Evolutionary conservation across 78 protist species (phyloP).

Genomic region (Dictyostelium citrinum): DNA sequence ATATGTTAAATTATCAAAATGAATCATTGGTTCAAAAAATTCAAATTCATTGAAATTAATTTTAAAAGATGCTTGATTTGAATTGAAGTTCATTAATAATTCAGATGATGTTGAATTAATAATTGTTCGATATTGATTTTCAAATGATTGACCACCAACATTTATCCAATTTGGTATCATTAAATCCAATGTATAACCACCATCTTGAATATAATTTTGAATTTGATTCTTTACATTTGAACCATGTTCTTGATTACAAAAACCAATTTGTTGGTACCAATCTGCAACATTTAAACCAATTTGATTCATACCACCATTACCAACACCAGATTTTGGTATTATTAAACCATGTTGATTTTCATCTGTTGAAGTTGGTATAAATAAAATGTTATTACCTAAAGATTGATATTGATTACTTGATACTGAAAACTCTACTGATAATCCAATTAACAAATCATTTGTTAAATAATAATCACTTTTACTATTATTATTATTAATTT

Average conservation of each 20-base stretch:
- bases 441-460: not conserved
- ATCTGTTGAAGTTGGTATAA: not conserved
- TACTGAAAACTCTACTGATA: not conserved
- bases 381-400: not conserved
- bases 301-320: not conserved
- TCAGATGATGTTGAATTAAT: not conserved
- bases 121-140: not conserved
- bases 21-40: constrained; percentile 11
- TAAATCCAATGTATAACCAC: not conserved
- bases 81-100: not conserved
- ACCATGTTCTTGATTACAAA: not conserved
- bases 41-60: not conserved
- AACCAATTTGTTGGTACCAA: not conserved
- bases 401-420: not conserved
- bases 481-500: not conserved
- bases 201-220: not conserved
- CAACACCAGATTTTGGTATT: not conserved
- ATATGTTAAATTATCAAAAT: not conserved
- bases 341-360: not conserved
- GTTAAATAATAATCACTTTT: not conserved
- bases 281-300: not conserved
- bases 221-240: constrained; percentile 1
- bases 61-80: not conserved
- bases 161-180: not conserved
- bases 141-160: not conserved